Conservation (phyloP, 2,329 filamentous ascomycete genomes). For the Cordyceps cicadae region DNA sequence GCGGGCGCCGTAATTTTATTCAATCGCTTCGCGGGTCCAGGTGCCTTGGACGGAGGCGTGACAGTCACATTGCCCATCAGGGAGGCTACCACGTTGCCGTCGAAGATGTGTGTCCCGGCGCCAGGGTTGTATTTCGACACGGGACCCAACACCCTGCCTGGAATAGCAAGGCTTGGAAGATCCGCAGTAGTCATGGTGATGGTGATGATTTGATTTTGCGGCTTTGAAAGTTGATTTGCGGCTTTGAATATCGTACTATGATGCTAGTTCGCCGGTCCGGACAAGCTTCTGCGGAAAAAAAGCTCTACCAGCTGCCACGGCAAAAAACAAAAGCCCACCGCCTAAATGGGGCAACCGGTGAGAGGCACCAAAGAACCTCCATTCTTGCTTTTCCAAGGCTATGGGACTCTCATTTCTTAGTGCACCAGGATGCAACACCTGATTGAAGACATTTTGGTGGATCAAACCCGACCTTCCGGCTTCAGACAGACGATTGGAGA, state of each 20-base stretch:
- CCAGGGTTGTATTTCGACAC: constrained; percentile 61
- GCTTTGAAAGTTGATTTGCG: not conserved
- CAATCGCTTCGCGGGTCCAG: constrained; percentile 49
- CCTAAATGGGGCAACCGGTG: constrained; percentile 1
- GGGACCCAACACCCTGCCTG: constrained; percentile 72
- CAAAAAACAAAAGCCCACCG: constrained; percentile 3
- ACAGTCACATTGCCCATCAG: constrained; percentile 65
- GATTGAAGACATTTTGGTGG: not conserved
- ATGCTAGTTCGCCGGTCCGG: not conserved
- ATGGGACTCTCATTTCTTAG: too few relatives aligned
- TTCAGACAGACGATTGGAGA: not conserved
- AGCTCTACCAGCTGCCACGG: constrained; percentile 1
- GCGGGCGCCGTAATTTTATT: constrained; percentile 46
- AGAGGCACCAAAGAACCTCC: not conserved
- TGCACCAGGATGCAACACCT: not conserved
- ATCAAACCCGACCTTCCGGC: not conserved
- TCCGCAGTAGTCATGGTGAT: constrained; percentile 26
- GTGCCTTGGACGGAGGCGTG: constrained; percentile 36
- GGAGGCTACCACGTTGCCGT: constrained; percentile 69
- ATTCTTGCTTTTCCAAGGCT: not conserved
- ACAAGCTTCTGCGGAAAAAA: constrained; percentile 2
- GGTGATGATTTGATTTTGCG: not conserved
- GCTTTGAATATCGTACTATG: not conserved
- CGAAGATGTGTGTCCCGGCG: constrained; percentile 74
- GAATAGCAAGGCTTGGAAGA: constrained; percentile 56